A percentile compares a stretch with the other conserved stretches of the same genome.
phyloP scores from a whole-genome alignment of 371 early-diverging fungal genomes.

The Chytridiales sp. region DNA sequence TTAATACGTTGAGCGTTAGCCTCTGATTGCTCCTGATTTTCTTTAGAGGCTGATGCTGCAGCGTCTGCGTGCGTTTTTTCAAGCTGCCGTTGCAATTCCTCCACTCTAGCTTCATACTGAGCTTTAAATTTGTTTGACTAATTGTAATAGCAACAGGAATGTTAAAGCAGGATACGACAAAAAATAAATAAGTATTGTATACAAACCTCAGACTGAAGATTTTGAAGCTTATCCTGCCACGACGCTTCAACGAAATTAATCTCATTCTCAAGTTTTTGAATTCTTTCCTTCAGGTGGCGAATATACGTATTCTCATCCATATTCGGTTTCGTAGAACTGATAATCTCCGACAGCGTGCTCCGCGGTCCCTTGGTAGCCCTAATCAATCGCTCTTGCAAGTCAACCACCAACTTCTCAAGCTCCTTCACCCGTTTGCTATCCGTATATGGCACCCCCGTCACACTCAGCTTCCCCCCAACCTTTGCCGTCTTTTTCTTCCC shows the following conservation, averaged over 20 bases:
- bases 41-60: too few species aligned
- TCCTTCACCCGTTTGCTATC: slow-evolving; percentile 19
- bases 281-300: slow-evolving; percentile 22
- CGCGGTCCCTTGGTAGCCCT: neutral
- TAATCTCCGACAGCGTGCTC: neutral
- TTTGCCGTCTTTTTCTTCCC: neutral
- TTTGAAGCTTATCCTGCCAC: slow-evolving; percentile 19
- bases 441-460: neutral
- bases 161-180: slow-evolving; percentile 4
- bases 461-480: neutral
- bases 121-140: slow-evolving; percentile 12
- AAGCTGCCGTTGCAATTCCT: slow-evolving; percentile 36
- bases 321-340: slow-evolving; percentile 4
- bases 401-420: slow-evolving; percentile 16
- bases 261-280: slow-evolving; percentile 21
- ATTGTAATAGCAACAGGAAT: neutral
- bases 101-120: slow-evolving; percentile 17
- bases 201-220: slow-evolving; percentile 22
- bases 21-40: too few species aligned
- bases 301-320: slow-evolving; percentile 29
- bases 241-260: slow-evolving; percentile 17
- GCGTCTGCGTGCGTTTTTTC: slow-evolving; percentile 27
- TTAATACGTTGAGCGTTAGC: neutral
- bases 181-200: neutral
- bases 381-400: slow-evolving; percentile 21